A percentile compares a stretch with the other conserved stretches of the same genome.
These are phyloP conservation scores for Tilletia horrida DNA, from an alignment of 1,284 basidiomycete species.

Conservation along the genomic window DNA sequence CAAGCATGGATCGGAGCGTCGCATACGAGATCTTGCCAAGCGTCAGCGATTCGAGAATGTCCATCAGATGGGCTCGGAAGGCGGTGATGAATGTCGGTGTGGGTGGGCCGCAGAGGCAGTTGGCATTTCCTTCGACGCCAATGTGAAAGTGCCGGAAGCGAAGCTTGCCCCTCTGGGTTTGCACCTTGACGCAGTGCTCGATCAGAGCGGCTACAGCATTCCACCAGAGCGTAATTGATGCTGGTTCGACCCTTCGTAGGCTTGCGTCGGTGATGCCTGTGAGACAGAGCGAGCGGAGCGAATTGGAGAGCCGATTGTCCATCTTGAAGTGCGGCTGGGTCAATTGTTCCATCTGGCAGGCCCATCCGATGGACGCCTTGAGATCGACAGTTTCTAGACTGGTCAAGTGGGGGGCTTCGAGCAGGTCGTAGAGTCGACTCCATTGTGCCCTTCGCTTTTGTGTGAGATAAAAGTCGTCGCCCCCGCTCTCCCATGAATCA, in stretches of 20 bases:
- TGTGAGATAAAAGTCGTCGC: background rate
- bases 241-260: background rate
- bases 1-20: background rate
- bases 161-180: background rate
- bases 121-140: background rate
- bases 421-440: slow-evolving; percentile 1
- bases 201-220: background rate
- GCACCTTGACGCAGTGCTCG: background rate
- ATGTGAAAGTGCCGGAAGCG: background rate
- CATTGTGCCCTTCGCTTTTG: background rate
- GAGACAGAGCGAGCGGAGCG: slow-evolving; percentile 6
- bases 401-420: background rate
- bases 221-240: background rate
- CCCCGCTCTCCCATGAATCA: background rate
- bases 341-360: background rate
- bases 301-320: background rate
- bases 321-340: background rate
- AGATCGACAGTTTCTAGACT: background rate
- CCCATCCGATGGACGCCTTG: background rate
- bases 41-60: slow-evolving; percentile 1
- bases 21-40: slow-evolving; percentile 4
- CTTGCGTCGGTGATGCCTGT: slow-evolving; percentile 3
- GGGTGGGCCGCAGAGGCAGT: background rate
- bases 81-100: background rate
- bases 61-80: background rate